Evolutionary conservation across 768 basidiomycete species (phyloP).

Genomic region (Podaxis sp.): DNA sequence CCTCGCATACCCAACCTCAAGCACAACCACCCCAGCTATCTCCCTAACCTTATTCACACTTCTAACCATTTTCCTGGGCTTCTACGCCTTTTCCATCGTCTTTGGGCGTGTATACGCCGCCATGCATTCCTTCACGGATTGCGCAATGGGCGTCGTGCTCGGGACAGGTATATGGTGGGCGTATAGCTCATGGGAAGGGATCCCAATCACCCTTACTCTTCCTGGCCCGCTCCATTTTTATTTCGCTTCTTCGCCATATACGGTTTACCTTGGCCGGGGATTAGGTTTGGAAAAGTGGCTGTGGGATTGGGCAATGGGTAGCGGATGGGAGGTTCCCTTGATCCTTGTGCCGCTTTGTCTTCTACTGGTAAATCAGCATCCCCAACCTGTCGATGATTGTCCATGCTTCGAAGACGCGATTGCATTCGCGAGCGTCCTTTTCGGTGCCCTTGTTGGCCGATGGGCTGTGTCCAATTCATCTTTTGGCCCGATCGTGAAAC

Average conservation of each 20-base stretch:
- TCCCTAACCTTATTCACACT: conserved; percentile 41
- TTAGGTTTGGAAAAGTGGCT: conserved; percentile 30
- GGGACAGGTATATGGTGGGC: conserved; percentile 70
- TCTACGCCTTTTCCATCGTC: conserved; percentile 70
- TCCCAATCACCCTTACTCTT: conserved; percentile 27
- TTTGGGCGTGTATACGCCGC: conserved; percentile 80
- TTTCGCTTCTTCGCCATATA: conserved; percentile 11
- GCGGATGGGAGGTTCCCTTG: conserved; percentile 56
- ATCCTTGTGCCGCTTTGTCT: conserved; percentile 60
- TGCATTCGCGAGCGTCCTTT: conserved; percentile 80
- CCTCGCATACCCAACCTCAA: conserved; percentile 33
- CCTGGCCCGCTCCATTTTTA: conserved; percentile 21
- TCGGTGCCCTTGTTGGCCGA: conserved; percentile 64
- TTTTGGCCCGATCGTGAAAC: conserved; percentile 24
- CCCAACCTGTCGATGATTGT: conserved; percentile 93
- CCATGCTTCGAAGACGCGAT: conserved; percentile 99
- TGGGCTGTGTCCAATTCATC: conserved; percentile 56
- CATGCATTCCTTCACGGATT: conserved; percentile 87
- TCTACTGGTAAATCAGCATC: conserved; percentile 81
- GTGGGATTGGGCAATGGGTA: conserved; percentile 29
- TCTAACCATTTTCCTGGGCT: conserved; percentile 37
- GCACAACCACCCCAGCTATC: conserved; percentile 28
- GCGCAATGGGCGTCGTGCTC: conserved; percentile 54
- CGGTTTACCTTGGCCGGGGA: conserved; percentile 34
- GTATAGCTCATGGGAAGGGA: conserved; percentile 39